Conservation (phyloP, 2,329 filamentous ascomycete species). For the Xylaria digitata region DNA sequence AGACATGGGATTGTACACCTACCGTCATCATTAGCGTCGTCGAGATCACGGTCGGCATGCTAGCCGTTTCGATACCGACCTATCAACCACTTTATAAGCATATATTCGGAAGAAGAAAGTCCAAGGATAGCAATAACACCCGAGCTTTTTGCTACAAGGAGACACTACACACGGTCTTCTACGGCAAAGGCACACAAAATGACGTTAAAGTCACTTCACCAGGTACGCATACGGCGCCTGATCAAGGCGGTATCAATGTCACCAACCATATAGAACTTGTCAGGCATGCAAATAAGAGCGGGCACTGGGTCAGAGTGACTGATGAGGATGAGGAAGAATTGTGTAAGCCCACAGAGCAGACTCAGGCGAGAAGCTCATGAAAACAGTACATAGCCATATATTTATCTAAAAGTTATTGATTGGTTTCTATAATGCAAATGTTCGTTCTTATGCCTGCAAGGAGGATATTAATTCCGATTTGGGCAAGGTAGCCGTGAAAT, state of each 20-base stretch:
- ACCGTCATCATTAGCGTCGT: conserved; percentile 24
- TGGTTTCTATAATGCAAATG: too few species aligned
- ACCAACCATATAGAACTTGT: conserved; percentile 38
- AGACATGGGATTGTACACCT: conserved; percentile 29
- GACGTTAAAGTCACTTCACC: conserved; percentile 33
- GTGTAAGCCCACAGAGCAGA: neutral
- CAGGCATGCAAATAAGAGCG: conserved; percentile 32
- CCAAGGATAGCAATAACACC: neutral
- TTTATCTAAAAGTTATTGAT: neutral
- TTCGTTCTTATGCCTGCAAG: neutral
- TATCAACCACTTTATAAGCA: conserved; percentile 30
- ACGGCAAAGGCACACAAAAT: conserved; percentile 18
- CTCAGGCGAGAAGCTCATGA: neutral
- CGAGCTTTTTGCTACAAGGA: conserved; percentile 18
- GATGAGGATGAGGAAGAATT: conserved; percentile 34
- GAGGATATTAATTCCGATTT: too few species aligned
- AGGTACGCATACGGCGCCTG: conserved; percentile 19
- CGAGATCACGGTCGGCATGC: conserved; percentile 31
- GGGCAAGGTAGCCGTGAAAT: too few species aligned
- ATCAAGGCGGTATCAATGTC: conserved; percentile 30
- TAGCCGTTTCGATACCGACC: conserved; percentile 33
- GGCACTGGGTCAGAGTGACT: conserved; percentile 34
- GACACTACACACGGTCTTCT: conserved; percentile 26
- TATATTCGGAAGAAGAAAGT: conserved; percentile 2
- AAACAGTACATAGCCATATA: neutral